Conservation (phyloP, 1,139 yeast species). For the Hyphopichia buzzinii region DNA sequence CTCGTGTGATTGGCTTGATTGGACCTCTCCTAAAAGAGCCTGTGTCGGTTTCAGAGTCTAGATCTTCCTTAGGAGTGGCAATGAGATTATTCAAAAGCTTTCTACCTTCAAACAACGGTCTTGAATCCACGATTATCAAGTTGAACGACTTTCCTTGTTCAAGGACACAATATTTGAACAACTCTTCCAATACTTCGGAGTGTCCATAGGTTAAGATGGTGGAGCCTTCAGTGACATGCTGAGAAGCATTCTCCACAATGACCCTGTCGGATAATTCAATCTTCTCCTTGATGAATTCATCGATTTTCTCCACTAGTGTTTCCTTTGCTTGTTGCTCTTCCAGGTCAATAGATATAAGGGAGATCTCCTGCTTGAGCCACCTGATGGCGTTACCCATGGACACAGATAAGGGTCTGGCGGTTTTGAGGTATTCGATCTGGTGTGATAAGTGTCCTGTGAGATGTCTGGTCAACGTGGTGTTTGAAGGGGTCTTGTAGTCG, state of each 20-base stretch:
- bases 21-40: conserved; percentile 27
- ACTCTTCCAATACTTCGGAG: conserved; percentile 76
- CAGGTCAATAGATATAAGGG: conserved; percentile 69
- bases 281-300: conserved; percentile 79
- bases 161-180: conserved; percentile 66
- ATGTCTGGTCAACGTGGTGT: conserved; percentile 83
- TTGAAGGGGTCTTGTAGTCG: conserved; percentile 83
- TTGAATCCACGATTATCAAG: conserved; percentile 88
- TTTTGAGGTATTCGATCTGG: conserved; percentile 89
- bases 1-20: conserved; percentile 27
- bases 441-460: conserved; percentile 87
- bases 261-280: conserved; percentile 81
- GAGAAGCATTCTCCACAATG: conserved; percentile 77
- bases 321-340: conserved; percentile 73
- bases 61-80: conserved; percentile 44
- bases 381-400: conserved; percentile 98
- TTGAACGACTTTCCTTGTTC: conserved; percentile 67
- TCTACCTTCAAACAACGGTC: conserved; percentile 94
- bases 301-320: conserved; percentile 65
- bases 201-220: conserved; percentile 87
- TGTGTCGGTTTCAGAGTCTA: conserved; percentile 52
- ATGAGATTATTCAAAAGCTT: conserved; percentile 60
- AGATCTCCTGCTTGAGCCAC: conserved; percentile 93
- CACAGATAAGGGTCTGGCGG: conserved; percentile 88
- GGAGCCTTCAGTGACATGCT: conserved; percentile 73